Evolutionary conservation across 352 stramenopile genomes (phyloP), one percentile per base, ranked within the genome.

Genomic region (Globisporangium cystogenes): DNA sequence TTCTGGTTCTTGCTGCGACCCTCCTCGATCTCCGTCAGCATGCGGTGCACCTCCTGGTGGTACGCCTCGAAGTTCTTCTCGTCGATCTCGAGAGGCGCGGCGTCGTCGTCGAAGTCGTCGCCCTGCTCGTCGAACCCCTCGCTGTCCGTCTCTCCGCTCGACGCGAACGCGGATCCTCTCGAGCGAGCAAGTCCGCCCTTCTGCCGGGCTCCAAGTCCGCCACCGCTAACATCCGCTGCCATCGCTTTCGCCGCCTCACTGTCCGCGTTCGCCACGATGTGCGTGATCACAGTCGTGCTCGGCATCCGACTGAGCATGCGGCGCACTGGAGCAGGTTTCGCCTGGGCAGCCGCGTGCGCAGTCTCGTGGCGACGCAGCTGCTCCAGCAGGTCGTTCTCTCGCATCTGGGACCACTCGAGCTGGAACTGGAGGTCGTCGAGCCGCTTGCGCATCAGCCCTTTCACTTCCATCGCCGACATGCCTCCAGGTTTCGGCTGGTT

Each of bases 11-110:
- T 71, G 36, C 74, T 73, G 39, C 86, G 82, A 14, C 60, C 66
- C 39, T 84, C 72, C 42, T 90, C 76, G 21, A 89, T 72, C 55
- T 92, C 78, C 0, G 63, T 61, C 29, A 88, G 63, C 62, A 89
- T 75, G 15, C 71, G 67, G 16, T 83, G 66, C 8, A 89, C 58
- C 49, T 91, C 74, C 26, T 84, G 76, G 50, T 86, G 75, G 40
- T 92, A 90, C 1, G 56, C 59, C 40, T 90, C 76, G 44, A 92
- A 90, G 48, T 70, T 82, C 27, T 74, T 80, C 23, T 86, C 68
- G 45, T 87, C 75, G 14, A 89, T 60, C 31, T 76, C 74, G 8
- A 72, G 36, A 0, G 47, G 33, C 15, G 18, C 50, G 12, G 1
- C 39, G 11, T 50, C 16, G 27, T 67, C 53, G 10, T 46, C 56